These are phyloP conservation scores for Sparassis latifolia DNA, from an alignment of 1,284 basidiomycete species.

Conservation along the genomic window DNA sequence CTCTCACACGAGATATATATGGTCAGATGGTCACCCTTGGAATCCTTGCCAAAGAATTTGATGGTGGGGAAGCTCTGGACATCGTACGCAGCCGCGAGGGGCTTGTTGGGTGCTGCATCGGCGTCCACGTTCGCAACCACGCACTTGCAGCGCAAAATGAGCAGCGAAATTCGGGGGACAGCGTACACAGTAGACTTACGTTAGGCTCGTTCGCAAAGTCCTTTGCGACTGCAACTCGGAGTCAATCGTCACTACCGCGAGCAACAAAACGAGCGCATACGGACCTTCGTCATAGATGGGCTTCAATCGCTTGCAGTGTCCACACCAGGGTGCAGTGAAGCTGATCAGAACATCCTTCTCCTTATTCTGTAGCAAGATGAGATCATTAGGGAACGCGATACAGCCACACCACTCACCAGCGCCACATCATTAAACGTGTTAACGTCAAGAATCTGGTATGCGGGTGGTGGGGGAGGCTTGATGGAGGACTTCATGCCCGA, in stretches of 20 bases:
- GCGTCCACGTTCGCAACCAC: conserved; percentile 89
- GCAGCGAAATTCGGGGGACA: not conserved
- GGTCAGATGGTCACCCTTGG: conserved; percentile 12
- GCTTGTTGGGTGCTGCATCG: conserved; percentile 77
- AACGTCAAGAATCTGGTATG: conserved; percentile 62
- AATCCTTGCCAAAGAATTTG: conserved; percentile 86
- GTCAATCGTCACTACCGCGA: conserved; percentile 3
- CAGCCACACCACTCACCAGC: conserved; percentile 37
- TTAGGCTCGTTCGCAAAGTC: conserved; percentile 75
- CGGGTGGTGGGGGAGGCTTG: conserved; percentile 78
- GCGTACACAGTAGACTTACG: conserved; percentile 33
- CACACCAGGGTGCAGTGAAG: conserved; percentile 88
- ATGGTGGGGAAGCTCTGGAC: conserved; percentile 84
- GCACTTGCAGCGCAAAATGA: conserved; percentile 39
- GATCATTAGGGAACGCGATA: not conserved
- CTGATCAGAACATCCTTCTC: conserved; percentile 85
- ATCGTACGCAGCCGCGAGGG: conserved; percentile 69
- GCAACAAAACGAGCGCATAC: conserved; percentile 1
- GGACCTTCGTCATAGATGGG: conserved; percentile 74
- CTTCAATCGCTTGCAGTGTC: conserved; percentile 85
- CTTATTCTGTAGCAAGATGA: conserved; percentile 42
- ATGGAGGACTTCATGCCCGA: conserved; percentile 81
- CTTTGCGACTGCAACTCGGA: conserved; percentile 48
- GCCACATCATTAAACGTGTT: conserved; percentile 76
- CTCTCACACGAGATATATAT: no score